These are phyloP conservation scores for Cladosporium sp. DNA, from an alignment of 2,329 filamentous ascomycete genomes.

Conservation along the genomic window DNA sequence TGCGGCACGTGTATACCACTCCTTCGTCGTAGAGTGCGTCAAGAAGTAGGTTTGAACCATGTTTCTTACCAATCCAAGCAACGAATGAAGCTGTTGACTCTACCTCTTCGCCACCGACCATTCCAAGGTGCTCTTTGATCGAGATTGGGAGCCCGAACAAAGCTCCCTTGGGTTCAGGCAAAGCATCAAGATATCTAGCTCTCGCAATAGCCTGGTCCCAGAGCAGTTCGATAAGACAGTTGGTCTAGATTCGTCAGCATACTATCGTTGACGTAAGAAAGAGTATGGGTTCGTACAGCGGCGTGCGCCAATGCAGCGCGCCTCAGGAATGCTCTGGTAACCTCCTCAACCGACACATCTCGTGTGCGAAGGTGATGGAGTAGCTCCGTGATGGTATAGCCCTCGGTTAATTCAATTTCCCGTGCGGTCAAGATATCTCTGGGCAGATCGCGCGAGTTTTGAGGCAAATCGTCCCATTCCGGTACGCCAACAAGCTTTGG, in stretches of 20 bases:
- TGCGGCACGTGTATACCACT: conserved; percentile 54
- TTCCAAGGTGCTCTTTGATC: conserved; percentile 54
- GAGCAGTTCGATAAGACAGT: conserved; percentile 37
- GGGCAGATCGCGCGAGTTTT: neutral
- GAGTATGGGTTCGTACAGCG: neutral
- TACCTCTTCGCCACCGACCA: conserved; percentile 50
- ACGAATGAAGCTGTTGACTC: conserved; percentile 42
- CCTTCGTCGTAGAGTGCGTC: conserved; percentile 50
- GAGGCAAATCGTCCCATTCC: neutral
- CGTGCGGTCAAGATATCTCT: neutral
- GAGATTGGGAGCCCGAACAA: conserved; percentile 55
- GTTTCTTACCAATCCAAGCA: conserved; percentile 48
- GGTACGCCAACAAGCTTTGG: conserved; percentile 2
- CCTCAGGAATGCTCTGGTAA: conserved; percentile 46
- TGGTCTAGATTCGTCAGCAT: conserved; percentile 32
- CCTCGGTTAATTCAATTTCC: conserved; percentile 10
- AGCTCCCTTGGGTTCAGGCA: conserved; percentile 42
- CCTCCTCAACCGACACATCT: conserved; percentile 40
- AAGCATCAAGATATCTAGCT: conserved; percentile 44
- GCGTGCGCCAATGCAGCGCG: conserved; percentile 48
- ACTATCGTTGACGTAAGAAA: neutral
- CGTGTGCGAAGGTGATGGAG: conserved; percentile 38
- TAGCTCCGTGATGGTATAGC: conserved; percentile 31
- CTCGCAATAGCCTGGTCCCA: conserved; percentile 39
- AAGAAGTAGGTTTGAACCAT: conserved; percentile 50